A percentile compares a stretch with the other conserved stretches of the same genome.
Conservation (phyloP, 2,329 filamentous ascomycete species). For the Xylariaceae sp. region DNA sequence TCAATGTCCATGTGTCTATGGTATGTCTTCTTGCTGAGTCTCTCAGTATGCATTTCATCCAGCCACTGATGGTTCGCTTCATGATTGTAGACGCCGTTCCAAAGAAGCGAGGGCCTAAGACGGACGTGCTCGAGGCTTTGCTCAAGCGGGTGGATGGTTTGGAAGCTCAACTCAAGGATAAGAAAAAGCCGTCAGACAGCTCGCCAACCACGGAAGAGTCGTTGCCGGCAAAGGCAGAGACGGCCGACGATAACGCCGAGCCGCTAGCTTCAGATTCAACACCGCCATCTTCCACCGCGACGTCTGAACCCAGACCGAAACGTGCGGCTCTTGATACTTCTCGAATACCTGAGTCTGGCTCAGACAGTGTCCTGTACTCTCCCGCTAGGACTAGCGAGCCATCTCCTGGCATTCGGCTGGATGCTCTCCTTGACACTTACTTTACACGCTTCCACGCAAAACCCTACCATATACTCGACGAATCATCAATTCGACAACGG, state of each 20-base stretch:
- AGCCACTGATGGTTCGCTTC: constrained; percentile 23
- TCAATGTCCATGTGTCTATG: constrained; percentile 86
- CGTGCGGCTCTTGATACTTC: constrained; percentile 48
- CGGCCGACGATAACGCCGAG: constrained; percentile 33
- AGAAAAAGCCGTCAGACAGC: constrained; percentile 54
- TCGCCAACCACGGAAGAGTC: constrained; percentile 49
- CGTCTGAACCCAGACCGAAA: constrained; percentile 51
- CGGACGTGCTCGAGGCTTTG: constrained; percentile 84
- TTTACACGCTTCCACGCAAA: constrained; percentile 82
- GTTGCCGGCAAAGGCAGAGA: constrained; percentile 38
- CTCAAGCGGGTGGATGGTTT: constrained; percentile 85
- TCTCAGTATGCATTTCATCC: not conserved
- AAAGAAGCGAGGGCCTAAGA: constrained; percentile 90
- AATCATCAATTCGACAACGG: constrained; percentile 74
- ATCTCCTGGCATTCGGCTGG: constrained; percentile 58
- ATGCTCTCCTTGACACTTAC: constrained; percentile 77
- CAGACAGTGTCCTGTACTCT: constrained; percentile 52
- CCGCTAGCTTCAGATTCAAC: constrained; percentile 29
- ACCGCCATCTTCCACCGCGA: constrained; percentile 38
- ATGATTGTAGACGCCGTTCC: constrained; percentile 75
- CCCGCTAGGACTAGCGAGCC: constrained; percentile 52
- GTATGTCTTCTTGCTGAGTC: constrained; percentile 55
- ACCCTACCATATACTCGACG: constrained; percentile 82
- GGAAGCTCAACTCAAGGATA: constrained; percentile 78
- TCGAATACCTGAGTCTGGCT: constrained; percentile 41